A percentile compares a stretch with the other conserved stretches of the same genome.
phyloP scores from a whole-genome alignment of 1,284 basidiomycete species.

The Phaffia rhodozyma region DNA sequence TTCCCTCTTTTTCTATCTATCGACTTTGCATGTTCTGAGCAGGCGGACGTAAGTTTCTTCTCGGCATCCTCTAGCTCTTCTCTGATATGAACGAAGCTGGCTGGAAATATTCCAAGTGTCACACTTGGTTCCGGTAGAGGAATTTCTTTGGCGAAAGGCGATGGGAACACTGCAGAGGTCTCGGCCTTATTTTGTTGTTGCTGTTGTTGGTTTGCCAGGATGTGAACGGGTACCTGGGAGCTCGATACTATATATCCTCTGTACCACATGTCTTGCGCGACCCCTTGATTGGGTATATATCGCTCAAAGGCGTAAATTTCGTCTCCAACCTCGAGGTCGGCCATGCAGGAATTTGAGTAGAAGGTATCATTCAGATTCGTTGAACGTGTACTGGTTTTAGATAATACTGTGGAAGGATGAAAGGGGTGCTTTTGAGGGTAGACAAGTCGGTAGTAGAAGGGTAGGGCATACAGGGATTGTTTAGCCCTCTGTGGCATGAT shows the following conservation, averaged over 20 bases:
- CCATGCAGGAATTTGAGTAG: constrained; percentile 11
- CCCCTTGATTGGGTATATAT: constrained; percentile 52
- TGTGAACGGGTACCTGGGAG: constrained; percentile 19
- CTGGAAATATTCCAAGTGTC: constrained; percentile 90
- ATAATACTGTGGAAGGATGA: no score
- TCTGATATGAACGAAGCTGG: constrained; percentile 75
- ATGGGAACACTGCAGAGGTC: constrained; percentile 21
- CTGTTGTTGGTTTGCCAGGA: constrained; percentile 26
- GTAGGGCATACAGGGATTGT: no score
- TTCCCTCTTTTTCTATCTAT: not conserved
- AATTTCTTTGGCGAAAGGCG: constrained; percentile 12
- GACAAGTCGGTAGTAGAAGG: no score
- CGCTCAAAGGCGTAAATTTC: constrained; percentile 94
- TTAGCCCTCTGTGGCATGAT: no score
- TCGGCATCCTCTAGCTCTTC: constrained; percentile 83
- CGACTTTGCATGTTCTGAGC: constrained; percentile 20
- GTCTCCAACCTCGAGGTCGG: constrained; percentile 57
- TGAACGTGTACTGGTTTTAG: no score
- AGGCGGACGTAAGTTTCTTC: constrained; percentile 49
- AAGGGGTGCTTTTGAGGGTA: no score
- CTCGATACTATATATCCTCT: constrained; percentile 54
- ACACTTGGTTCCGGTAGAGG: constrained; percentile 52
- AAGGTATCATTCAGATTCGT: no score
- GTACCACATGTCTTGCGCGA: constrained; percentile 71
- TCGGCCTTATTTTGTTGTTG: constrained; percentile 29